Evolutionary conservation across 352 stramenopile species (phyloP).

Genomic region (Pythium apleroticum): DNA sequence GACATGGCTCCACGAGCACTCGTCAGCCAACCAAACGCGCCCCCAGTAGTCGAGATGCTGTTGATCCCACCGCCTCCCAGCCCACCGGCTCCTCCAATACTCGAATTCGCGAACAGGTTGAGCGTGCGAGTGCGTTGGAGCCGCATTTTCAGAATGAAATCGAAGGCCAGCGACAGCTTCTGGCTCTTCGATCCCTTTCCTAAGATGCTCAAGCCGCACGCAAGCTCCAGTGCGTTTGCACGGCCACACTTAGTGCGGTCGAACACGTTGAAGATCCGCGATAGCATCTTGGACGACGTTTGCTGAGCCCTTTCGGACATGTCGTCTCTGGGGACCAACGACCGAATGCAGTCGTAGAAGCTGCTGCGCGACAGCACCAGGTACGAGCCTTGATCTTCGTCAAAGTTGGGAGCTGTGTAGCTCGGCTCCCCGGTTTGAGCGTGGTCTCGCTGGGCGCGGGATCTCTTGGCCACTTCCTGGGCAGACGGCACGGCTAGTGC

Average conservation of each 20-base stretch:
- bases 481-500: conserved; percentile 68
- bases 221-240: conserved; percentile 84
- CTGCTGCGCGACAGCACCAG: conserved; percentile 72
- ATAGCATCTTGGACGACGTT: conserved; percentile 81
- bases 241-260: conserved; percentile 79
- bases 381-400: conserved; percentile 85
- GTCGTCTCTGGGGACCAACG: conserved; percentile 69
- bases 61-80: conserved; percentile 35
- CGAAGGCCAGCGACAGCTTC: conserved; percentile 83
- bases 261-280: conserved; percentile 83
- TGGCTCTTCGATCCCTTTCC: conserved; percentile 85
- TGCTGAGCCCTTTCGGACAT: conserved; percentile 86
- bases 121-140: conserved; percentile 74
- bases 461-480: conserved; percentile 71
- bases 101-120: conserved; percentile 56
- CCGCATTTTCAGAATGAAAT: conserved; percentile 86
- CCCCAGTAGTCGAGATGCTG: conserved; percentile 49
- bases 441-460: conserved; percentile 41
- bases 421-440: neutral
- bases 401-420: conserved; percentile 30
- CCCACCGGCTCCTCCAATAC: conserved; percentile 16
- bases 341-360: conserved; percentile 88
- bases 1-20: conserved; percentile 46
- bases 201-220: conserved; percentile 83
- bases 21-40: conserved; percentile 50